Evolutionary conservation across 2,329 filamentous ascomycete species (phyloP), one percentile per base, ranked within the genome.

Genomic region (Colletotrichum sojae): DNA sequence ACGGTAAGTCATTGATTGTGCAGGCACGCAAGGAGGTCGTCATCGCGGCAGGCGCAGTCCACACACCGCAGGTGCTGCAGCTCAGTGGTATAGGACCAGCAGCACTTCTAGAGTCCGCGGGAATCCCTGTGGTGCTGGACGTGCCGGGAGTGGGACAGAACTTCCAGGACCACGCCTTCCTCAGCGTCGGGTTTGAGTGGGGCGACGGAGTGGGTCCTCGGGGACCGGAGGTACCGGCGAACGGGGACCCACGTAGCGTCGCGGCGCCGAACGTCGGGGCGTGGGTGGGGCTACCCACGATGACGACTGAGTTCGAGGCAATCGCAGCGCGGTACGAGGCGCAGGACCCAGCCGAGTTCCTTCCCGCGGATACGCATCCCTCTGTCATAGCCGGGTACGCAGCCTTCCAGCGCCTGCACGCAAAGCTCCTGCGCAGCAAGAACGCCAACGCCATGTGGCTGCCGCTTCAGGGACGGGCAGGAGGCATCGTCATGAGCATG

Each of bases 81-180:
- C 75, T 82, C 6, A 84, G 82, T 53, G 83, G 83, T 13, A 79
- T 86, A 18, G 83, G 84, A 0, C 76, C 78, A 4, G 73, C 73
- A 5, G 73, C 74, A 1, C 73, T 80, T 1, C 73, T 86, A 2
- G 61, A 74, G 4, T 61, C 73, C 4, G 75, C 80, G 6, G 77
- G 76, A 0, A 82, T 86, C 51, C 70, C 75, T 0, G 72, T 82
- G 0, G 62, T 83, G 1, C 75, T 81, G 31, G 78, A 85, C 64
- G 73, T 83, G 2, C 81, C 84, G 0, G 81, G 78, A 3, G 85
- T 86, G 6, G 85, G 84, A 15, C 75, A 79, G 48, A 82, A 82
- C 71, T 76, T 81, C 49, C 79, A 81, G 69, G 81, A 83, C 63
- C 80, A 82, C 69, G 71, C 71, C n/a, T 74, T 75, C 76, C 57